Evolutionary conservation across 768 basidiomycete species (phyloP), one percentile per base, ranked within the genome.

Genomic region (Mycena galericulata): DNA sequence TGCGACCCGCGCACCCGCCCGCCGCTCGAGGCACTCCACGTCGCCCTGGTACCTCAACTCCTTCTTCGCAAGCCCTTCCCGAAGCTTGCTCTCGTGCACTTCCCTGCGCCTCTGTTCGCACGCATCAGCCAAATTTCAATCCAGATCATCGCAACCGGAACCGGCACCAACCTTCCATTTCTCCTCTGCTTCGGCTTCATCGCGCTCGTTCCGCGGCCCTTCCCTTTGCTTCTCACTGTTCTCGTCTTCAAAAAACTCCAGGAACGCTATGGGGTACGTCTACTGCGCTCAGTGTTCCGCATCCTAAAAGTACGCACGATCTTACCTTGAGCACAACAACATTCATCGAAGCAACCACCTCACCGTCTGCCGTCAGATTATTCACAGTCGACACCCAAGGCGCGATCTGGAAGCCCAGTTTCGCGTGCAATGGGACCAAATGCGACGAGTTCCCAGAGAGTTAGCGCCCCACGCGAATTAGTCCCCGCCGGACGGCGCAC

Each of bases 371-470:
- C 0, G 91, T 90, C 55, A 99, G 79, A 74, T 92, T 94, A 64
- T 90, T 86, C 69, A 99, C 79, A 0, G 93, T 92, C 0, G 94
- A 89, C 29, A 97, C 83, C 73, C 86, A 93, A 2, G 90, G 90
- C 5, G 81, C 80, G 26, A 74, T 80, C 65, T 87, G 87, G 75
- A 95, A 95, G 8, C 98, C 98, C 8, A 99, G 86, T 71, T 91
- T 94, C 1, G 90, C 84, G 75, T 98, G 88, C 98, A 98, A 99
- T 0, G 90, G 87, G 5, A 92, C 93, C 58, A 97, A 83, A 68
- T 93, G 91, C 2, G 95, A 90, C 0, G 94, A 93, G 77, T 99
- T 99, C 3, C 94, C 96, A 4, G 86, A 84, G 20, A 99, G 78
- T 24, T 99, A 99, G 69, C 90, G 86, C 2, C 98, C 98, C 7